These are phyloP conservation scores for Saccharomycopsis olivae DNA, from an alignment of 805 yeast genomes.

Conservation along the genomic window DNA sequence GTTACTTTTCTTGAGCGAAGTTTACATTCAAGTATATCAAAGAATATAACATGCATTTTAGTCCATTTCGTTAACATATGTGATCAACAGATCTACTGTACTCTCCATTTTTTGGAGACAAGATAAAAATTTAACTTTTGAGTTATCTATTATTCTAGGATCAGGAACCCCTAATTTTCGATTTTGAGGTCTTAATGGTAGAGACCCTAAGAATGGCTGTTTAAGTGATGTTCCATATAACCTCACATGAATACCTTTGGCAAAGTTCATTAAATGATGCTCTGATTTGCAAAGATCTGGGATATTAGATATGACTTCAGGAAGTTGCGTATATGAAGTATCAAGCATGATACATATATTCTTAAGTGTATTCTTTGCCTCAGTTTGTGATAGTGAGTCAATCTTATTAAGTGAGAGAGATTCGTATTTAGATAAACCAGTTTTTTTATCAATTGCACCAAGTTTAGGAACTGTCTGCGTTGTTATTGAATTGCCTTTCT, in stretches of 20 bases:
- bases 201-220: conserved; percentile 6
- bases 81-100: not conserved
- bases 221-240: conserved; percentile 4
- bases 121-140: conserved; percentile 6
- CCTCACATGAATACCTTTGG: conserved; percentile 8
- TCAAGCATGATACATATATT: conserved; percentile 13
- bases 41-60: conserved; percentile 13
- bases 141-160: not conserved
- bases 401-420: conserved; percentile 4
- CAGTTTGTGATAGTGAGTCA: conserved; percentile 4
- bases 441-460: not conserved
- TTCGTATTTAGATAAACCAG: conserved; percentile 6
- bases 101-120: conserved; percentile 1
- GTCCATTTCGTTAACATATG: not conserved
- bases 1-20: conserved; percentile 49
- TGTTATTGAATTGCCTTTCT: not conserved
- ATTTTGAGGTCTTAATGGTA: too few relatives aligned
- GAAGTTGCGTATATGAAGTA: conserved; percentile 7
- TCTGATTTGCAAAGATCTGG: conserved; percentile 17
- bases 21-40: conserved; percentile 62
- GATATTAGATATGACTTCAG: conserved; percentile 1
- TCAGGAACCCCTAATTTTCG: not conserved
- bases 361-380: conserved; percentile 11
- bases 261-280: conserved; percentile 13
- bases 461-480: conserved; percentile 7